Conservation (phyloP, 352 stramenopile species). For the Phytophthora hybrid region DNA sequence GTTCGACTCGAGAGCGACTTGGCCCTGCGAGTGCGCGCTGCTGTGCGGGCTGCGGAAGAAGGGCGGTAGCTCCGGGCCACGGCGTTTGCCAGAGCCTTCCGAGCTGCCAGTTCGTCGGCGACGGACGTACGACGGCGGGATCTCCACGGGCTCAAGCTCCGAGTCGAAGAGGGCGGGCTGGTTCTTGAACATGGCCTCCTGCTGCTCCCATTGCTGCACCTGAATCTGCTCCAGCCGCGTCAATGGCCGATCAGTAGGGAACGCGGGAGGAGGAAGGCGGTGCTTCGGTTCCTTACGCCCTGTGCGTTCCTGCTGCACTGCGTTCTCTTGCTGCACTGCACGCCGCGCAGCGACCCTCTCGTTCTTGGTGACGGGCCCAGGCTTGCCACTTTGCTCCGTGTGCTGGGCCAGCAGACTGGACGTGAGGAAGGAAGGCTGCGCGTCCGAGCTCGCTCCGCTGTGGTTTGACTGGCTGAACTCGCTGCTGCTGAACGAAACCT, state of each 20-base stretch:
- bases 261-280: neutral
- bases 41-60: constrained; percentile 37
- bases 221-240: constrained; percentile 43
- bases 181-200: constrained; percentile 38
- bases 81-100: constrained; percentile 19
- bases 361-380: constrained; percentile 47
- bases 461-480: constrained; percentile 45
- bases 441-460: constrained; percentile 24
- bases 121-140: constrained; percentile 14
- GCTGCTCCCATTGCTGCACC: constrained; percentile 35
- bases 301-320: neutral
- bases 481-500: constrained; percentile 32
- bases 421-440: constrained; percentile 44
- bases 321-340: constrained; percentile 21
- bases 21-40: constrained; percentile 25
- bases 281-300: constrained; percentile 7
- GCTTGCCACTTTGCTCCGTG: constrained; percentile 56
- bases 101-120: constrained; percentile 23
- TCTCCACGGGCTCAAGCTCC: constrained; percentile 25
- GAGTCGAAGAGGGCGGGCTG: constrained; percentile 14
- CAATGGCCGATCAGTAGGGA: constrained; percentile 34
- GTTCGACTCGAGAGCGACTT: constrained; percentile 14
- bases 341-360: constrained; percentile 20
- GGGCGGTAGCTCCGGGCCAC: constrained; percentile 19
- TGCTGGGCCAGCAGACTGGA: constrained; percentile 60